Conservation (phyloP, 2,329 filamentous ascomycete genomes). For the Teratosphaeria zuluensis region DNA sequence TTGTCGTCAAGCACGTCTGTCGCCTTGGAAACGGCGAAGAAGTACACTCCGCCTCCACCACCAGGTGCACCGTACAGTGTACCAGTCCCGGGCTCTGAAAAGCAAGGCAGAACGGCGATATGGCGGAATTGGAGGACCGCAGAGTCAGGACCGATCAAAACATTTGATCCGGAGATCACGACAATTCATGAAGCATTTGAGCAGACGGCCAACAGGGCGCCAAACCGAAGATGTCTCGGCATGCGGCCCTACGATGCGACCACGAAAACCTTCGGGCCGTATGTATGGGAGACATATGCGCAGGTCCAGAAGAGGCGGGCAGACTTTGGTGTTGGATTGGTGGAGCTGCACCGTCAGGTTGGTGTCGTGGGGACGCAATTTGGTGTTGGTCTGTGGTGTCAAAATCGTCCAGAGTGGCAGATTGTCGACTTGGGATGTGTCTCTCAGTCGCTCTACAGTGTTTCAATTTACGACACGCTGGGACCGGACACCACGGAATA, state of each 20-base stretch:
- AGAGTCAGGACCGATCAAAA: slow-evolving; percentile 57
- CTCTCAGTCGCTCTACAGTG: slow-evolving; percentile 78
- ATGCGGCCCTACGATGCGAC: slow-evolving; percentile 66
- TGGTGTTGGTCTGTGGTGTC: slow-evolving; percentile 74
- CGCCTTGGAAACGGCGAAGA: slow-evolving; percentile 26
- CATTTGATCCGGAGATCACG: slow-evolving; percentile 52
- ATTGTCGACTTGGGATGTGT: slow-evolving; percentile 76
- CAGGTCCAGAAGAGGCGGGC: slow-evolving; percentile 70
- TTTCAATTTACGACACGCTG: slow-evolving; percentile 93
- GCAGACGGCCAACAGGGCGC: slow-evolving; percentile 44
- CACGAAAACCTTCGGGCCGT: slow-evolving; percentile 66
- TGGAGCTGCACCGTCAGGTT: slow-evolving; percentile 66
- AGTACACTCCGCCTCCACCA: slow-evolving; percentile 55
- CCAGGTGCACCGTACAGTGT: slow-evolving; percentile 70
- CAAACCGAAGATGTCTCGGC: slow-evolving; percentile 67
- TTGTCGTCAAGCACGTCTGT: slow-evolving; percentile 4
- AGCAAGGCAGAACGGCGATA: slow-evolving; percentile 60
- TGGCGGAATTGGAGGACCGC: slow-evolving; percentile 77
- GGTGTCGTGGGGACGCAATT: slow-evolving; percentile 59
- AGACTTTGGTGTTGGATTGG: slow-evolving; percentile 76
- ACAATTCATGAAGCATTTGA: slow-evolving; percentile 28
- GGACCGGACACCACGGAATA: slow-evolving; percentile 86
- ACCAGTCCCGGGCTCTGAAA: slow-evolving; percentile 63
- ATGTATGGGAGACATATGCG: slow-evolving; percentile 73
- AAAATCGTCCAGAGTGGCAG: slow-evolving; percentile 85